Evolutionary conservation across 1,284 basidiomycete genomes (phyloP).

Genomic region (Rhodotorula sp.): DNA sequence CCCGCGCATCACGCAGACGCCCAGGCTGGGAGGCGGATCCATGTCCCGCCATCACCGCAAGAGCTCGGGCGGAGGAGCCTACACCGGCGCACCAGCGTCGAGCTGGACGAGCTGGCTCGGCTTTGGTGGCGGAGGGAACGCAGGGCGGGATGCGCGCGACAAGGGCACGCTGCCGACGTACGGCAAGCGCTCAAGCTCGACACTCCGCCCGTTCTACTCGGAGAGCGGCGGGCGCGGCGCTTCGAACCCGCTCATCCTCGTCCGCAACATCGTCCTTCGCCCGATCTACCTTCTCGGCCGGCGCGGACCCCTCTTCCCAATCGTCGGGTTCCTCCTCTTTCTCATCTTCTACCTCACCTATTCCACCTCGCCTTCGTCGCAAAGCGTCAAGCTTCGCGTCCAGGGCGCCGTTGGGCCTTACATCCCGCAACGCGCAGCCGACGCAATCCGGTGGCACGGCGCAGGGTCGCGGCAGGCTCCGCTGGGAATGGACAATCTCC

Average conservation of each 20-base stretch:
- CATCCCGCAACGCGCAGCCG: conserved; percentile 41
- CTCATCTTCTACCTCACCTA: conserved; percentile 36
- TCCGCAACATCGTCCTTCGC: conserved; percentile 34
- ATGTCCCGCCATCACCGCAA: not conserved
- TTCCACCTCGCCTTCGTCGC: conserved; percentile 33
- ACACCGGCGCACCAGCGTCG: not conserved
- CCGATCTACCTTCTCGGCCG: conserved; percentile 40
- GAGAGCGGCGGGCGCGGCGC: not conserved
- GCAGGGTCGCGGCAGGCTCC: not conserved
- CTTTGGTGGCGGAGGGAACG: not conserved
- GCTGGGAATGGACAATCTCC: conserved; percentile 21
- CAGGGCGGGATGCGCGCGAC: not conserved
- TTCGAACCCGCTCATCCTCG: conserved; percentile 3
- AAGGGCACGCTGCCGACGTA: conserved; percentile 25
- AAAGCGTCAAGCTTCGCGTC: conserved; percentile 35
- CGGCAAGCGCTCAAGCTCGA: conserved; percentile 9
- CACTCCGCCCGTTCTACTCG: conserved; percentile 32
- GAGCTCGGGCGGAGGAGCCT: not conserved
- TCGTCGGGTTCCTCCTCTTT: conserved; percentile 25
- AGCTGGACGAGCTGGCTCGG: not conserved
- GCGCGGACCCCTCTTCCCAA: conserved; percentile 37
- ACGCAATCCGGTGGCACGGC: conserved; percentile 35
- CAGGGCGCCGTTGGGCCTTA: conserved; percentile 42
- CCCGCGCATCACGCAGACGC: not conserved
- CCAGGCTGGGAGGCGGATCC: not conserved